These are phyloP conservation scores for Zymoseptoria tritici DNA, from an alignment of 2,329 filamentous ascomycete species.

Conservation along the genomic window DNA sequence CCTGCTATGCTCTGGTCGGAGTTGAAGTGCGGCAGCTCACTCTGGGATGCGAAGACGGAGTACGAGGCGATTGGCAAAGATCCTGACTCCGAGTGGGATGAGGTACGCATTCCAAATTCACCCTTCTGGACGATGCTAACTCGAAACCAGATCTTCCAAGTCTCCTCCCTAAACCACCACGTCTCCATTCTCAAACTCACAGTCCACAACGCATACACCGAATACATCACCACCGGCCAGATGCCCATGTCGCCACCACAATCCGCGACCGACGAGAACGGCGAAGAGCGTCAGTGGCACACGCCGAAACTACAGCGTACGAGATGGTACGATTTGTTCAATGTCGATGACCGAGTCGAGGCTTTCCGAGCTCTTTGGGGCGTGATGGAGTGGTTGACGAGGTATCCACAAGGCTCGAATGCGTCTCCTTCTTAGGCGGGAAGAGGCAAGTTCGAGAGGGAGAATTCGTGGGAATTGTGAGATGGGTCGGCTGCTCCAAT, in stretches of 20 bases:
- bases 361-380: constrained; percentile 52
- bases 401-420: not conserved
- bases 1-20: constrained; percentile 47
- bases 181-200: constrained; percentile 52
- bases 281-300: constrained; percentile 36
- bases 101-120: constrained; percentile 39
- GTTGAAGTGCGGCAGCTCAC: constrained; percentile 40
- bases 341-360: constrained; percentile 47
- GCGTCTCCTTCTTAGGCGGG: not conserved
- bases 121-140: constrained; percentile 2
- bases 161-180: constrained; percentile 57
- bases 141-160: constrained; percentile 49
- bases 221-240: constrained; percentile 44
- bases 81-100: constrained; percentile 27
- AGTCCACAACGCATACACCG: constrained; percentile 50
- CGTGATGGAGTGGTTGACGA: constrained; percentile 46
- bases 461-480: not conserved
- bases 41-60: constrained; percentile 51
- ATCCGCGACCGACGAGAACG: constrained; percentile 19
- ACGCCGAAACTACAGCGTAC: constrained; percentile 48
- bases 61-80: constrained; percentile 53
- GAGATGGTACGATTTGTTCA: constrained; percentile 53
- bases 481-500: too few species aligned
- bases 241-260: constrained; percentile 23
- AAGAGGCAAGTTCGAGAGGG: not conserved